Evolutionary conservation across 1,139 yeast genomes (phyloP).

Genomic region (Taphrina wiesneri): DNA sequence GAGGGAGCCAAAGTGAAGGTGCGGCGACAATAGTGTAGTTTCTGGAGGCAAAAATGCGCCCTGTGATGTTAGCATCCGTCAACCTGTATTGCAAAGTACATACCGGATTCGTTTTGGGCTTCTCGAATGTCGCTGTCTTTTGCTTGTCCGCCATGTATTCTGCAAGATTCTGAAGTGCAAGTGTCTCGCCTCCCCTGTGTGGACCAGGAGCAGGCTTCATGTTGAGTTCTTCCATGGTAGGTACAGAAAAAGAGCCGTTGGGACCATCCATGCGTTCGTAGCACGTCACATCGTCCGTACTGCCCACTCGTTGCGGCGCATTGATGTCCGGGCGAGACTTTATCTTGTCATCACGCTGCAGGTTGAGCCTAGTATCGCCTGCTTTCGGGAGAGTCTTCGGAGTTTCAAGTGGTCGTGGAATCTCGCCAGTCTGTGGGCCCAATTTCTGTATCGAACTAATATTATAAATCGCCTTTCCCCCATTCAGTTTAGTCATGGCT

Average conservation of each 20-base stretch:
- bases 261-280: constrained; percentile 31
- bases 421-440: constrained; percentile 23
- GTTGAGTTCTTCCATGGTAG: constrained; percentile 31
- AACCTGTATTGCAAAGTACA: background rate
- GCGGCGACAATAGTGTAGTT: constrained; percentile 32
- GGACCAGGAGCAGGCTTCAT: constrained; percentile 26
- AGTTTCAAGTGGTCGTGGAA: constrained; percentile 15
- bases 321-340: constrained; percentile 20
- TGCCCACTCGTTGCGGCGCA: constrained; percentile 7
- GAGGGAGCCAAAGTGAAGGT: constrained; percentile 29
- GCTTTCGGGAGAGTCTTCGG: constrained; percentile 24
- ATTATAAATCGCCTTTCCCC: constrained; percentile 24
- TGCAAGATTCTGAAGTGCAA: constrained; percentile 7
- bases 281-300: constrained; percentile 13
- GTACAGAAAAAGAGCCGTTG: constrained; percentile 20
- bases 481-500: constrained; percentile 10
- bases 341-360: constrained; percentile 4
- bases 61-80: background rate
- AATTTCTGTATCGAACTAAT: constrained; percentile 15
- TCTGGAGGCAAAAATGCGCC: constrained; percentile 31
- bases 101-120: constrained; percentile 33
- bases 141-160: constrained; percentile 25
- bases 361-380: constrained; percentile 10
- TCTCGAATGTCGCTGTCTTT: constrained; percentile 30
- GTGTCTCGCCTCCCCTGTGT: constrained; percentile 26